Evolutionary conservation across 179 eudicot genomes (phyloP).

Genomic region (Gypsophila paniculata): DNA sequence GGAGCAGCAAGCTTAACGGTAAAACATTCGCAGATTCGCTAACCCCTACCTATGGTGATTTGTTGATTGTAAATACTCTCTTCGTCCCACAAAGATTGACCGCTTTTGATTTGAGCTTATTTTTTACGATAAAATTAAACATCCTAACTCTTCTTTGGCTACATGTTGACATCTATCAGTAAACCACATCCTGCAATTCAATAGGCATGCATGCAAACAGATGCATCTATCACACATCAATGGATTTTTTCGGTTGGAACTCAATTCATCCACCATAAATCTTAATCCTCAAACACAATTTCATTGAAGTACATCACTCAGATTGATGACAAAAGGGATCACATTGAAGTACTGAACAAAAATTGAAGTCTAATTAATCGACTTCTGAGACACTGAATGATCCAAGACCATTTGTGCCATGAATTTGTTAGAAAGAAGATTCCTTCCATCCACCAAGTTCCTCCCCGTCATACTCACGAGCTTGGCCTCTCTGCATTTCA

Average conservation of each 20-base stretch:
- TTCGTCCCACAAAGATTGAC: no score
- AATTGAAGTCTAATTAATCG: conserved; percentile 2
- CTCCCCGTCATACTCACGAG: conserved; percentile 24
- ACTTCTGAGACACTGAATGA: background rate
- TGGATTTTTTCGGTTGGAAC: background rate
- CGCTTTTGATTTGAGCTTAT: no score
- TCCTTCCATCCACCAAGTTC: conserved; percentile 34
- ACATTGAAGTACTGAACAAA: background rate
- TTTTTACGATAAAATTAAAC: no score
- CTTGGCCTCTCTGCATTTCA: conserved; percentile 18
- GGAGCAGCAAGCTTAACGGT: background rate
- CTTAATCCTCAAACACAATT: background rate
- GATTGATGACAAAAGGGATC: background rate
- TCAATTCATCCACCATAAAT: conserved; percentile 13
- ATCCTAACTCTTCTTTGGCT: background rate
- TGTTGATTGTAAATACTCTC: no score
- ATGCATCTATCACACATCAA: no score
- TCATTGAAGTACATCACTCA: conserved; percentile 7
- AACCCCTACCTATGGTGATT: no score
- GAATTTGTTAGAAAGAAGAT: conserved; percentile 24
- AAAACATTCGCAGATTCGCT: no score
- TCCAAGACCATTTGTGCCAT: background rate
- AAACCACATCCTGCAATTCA: background rate
- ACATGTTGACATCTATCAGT: background rate
- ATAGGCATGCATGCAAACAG: background rate